phyloP scores from a whole-genome alignment of 176 grass and related monocot genomes.

The Eleusine coracana region DNA sequence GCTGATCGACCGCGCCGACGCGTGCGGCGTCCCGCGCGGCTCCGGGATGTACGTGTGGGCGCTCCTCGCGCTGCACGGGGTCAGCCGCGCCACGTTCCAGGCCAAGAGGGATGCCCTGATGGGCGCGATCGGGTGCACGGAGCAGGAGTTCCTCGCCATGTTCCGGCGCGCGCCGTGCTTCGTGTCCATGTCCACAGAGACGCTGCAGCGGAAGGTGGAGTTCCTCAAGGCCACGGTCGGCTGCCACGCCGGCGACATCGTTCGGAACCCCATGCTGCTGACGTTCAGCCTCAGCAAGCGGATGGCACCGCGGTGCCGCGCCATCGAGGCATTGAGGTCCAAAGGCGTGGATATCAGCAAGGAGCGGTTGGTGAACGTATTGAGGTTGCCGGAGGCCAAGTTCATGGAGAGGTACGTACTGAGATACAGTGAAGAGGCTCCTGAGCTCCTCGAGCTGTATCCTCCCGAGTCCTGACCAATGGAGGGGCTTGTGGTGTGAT shows the following conservation, averaged over 20 bases:
- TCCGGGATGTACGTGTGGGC: constrained; percentile 42
- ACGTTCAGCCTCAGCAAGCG: constrained; percentile 54
- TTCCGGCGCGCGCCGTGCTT: constrained; percentile 48
- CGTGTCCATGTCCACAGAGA: constrained; percentile 27
- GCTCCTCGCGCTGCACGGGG: constrained; percentile 25
- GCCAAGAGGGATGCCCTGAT: constrained; percentile 38
- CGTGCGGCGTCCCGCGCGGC: constrained; percentile 8
- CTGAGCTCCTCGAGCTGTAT: constrained; percentile 47
- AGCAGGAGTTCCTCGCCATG: constrained; percentile 48
- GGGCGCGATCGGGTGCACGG: constrained; percentile 35
- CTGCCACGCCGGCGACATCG: constrained; percentile 22
- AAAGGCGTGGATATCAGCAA: constrained; percentile 31
- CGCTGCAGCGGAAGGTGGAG: constrained; percentile 51
- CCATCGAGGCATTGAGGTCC: constrained; percentile 31
- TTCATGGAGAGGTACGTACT: constrained; percentile 51
- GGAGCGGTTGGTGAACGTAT: neutral
- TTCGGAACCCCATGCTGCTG: constrained; percentile 38
- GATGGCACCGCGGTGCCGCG: constrained; percentile 47
- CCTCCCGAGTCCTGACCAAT: neutral
- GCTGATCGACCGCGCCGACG: constrained; percentile 30
- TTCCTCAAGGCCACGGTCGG: constrained; percentile 40
- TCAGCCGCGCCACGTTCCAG: constrained; percentile 27
- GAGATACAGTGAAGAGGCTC: constrained; percentile 35
- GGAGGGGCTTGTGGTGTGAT: neutral
- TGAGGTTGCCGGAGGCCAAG: neutral